Percentiles rank a stretch among this genome's conserved stretches.
phyloP scores from a whole-genome alignment of 1,139 yeast genomes.

The Saccharomyces hybrid region DNA sequence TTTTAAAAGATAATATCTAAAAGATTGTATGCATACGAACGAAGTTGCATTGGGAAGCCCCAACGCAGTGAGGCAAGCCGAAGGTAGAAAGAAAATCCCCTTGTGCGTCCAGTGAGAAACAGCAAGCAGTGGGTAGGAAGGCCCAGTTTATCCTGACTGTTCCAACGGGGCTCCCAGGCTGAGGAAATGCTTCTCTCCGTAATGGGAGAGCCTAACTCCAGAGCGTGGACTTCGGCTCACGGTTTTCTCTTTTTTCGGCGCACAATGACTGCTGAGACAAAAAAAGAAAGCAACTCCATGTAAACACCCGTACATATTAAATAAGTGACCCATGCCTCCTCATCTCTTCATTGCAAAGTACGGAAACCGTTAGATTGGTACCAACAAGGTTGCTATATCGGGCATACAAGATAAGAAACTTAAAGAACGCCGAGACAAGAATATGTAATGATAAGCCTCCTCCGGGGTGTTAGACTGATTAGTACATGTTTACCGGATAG shows the following conservation, averaged over 20 bases:
- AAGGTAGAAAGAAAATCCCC: not conserved
- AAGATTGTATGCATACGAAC: not conserved
- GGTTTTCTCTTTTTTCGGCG: not conserved
- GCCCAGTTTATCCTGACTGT: not conserved
- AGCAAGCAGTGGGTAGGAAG: not conserved
- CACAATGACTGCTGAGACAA: not conserved
- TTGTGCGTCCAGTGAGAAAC: not conserved
- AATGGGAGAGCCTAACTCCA: not conserved
- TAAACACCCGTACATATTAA: not conserved
- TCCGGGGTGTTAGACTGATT: not conserved
- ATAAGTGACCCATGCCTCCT: not conserved
- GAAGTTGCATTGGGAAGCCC: not conserved
- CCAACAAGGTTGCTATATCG: constrained; percentile 1
- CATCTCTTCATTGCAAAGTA: not conserved
- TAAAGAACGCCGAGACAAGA: not conserved
- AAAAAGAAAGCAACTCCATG: not conserved
- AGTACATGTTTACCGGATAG: not conserved
- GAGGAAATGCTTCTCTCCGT: not conserved
- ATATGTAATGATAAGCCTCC: not conserved
- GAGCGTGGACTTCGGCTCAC: not conserved
- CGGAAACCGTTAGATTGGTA: not conserved
- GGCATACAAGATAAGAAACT: not conserved
- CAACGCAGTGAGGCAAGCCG: not conserved
- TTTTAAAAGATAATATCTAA: not conserved
- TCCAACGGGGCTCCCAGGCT: not conserved